These are phyloP conservation scores for Aristolochia fimbriata DNA, from an alignment of 164 flowering plant species.

Conservation along the genomic window DNA sequence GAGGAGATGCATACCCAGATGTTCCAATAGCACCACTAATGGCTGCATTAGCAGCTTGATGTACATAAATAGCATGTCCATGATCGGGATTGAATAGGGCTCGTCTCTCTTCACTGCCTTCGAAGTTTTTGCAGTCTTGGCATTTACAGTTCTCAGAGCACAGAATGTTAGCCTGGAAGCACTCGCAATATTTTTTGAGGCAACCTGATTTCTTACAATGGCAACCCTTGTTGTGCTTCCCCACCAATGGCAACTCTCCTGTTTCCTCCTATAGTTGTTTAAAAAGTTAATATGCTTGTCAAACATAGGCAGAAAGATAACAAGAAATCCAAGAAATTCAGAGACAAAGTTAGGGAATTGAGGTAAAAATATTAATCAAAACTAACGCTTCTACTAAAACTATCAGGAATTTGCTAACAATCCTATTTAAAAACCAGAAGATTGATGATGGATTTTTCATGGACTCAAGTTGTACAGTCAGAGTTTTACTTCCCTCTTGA, in stretches of 20 bases:
- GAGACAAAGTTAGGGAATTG: neutral
- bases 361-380: neutral
- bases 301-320: neutral
- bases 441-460: no score
- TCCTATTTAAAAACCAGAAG: neutral
- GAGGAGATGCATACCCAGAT: slow-evolving; percentile 83
- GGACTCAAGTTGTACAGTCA: no score
- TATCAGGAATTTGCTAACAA: neutral
- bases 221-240: slow-evolving; percentile 94
- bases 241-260: slow-evolving; percentile 51
- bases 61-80: slow-evolving; percentile 54
- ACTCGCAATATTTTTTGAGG: slow-evolving; percentile 95
- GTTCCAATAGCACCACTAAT: slow-evolving; percentile 94
- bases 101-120: slow-evolving; percentile 96
- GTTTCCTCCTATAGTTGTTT: slow-evolving; percentile 49
- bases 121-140: slow-evolving; percentile 90
- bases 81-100: slow-evolving; percentile 81
- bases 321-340: neutral
- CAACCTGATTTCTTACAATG: slow-evolving; percentile 98
- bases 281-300: slow-evolving; percentile 4
- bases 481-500: no score
- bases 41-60: slow-evolving; percentile 97
- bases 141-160: slow-evolving; percentile 98
- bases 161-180: slow-evolving; percentile 92
- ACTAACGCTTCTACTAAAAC: no score